These are phyloP conservation scores for Trichoderma erinaceum DNA, from an alignment of 495 filamentous ascomycete genomes.

Conservation along the genomic window DNA sequence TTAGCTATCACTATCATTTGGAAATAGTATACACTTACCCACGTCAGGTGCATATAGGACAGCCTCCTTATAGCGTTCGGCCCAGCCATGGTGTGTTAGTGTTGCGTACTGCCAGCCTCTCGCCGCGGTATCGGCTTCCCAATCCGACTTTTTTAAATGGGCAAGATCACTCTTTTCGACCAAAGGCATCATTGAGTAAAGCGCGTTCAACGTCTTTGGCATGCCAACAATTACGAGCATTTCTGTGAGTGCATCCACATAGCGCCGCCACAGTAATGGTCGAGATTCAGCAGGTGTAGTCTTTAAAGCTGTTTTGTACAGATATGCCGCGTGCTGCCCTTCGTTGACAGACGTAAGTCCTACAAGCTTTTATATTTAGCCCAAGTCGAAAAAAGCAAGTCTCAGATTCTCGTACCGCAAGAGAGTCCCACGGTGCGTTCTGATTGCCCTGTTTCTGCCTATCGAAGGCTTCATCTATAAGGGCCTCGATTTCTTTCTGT, in stretches of 20 bases:
- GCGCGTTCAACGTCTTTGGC: neutral
- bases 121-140: neutral
- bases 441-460: neutral
- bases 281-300: neutral
- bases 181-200: neutral
- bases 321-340: neutral
- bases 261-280: neutral
- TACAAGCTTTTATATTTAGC: neutral
- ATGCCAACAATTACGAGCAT: neutral
- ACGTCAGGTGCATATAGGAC: neutral
- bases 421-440: neutral
- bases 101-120: slow-evolving; percentile 6
- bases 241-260: neutral
- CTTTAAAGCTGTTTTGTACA: neutral
- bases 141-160: neutral
- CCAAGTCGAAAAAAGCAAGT: neutral
- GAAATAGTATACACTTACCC: neutral
- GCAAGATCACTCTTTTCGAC: neutral
- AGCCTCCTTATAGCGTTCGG: neutral
- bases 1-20: neutral
- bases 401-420: neutral
- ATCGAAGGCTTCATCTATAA: neutral
- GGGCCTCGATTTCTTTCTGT: neutral
- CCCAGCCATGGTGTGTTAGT: neutral
- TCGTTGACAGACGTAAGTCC: neutral